Base-by-base conservation (phyloP, 228 moss, liverwort and hornwort genomes). In the Sphagnum magellanicum region DNA sequence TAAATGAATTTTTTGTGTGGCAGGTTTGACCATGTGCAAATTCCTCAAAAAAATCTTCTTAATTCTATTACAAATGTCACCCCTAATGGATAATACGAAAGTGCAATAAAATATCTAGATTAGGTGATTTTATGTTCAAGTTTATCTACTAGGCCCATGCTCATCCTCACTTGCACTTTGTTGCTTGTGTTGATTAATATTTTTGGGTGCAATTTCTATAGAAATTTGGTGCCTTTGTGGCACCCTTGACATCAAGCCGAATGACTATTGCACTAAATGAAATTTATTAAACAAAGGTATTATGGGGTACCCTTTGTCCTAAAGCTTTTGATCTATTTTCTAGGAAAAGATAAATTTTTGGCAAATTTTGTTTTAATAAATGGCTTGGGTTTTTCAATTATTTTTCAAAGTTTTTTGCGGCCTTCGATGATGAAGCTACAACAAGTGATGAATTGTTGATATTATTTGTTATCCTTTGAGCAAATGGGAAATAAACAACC, bases 221-320 rank as follows among this genome's bases (percentile, higher is more conserved):
- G 93, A 93, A 93, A 69, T 91, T 98, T 79, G 91, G 93, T 68
- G 88, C 91, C 50, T 98, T 98, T 50, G 81, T 98, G 91, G 89
- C 91, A 71, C 97, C 97, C 66, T 79, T 98, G 17, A 98, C 97
- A 50, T 88, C 88, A 66, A 93, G 93, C 16, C 97, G 97, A 16
- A 85, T 98, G 6, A 75, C 78, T 16, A 98, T 93, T 68, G 81
- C 82, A 65, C 83, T 81, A 17, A 81, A 77, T 74, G 85, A 88
- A 13, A 65, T 90, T 15, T 84, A 87, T 71, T 88, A 93, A 79
- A 75, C 90, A 6, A 93, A 93, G 87, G 87, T 85, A 67, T 10
- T 0, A 1, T 32, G 32, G 32, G 32, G 32, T 32, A 32, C 32
- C 32, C 32, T 32, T 32, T 32, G 32, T 32, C 0, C 1, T 32